phyloP scores from a whole-genome alignment of 169 alveolate genomes.

The Perkinsus marinus region DNA sequence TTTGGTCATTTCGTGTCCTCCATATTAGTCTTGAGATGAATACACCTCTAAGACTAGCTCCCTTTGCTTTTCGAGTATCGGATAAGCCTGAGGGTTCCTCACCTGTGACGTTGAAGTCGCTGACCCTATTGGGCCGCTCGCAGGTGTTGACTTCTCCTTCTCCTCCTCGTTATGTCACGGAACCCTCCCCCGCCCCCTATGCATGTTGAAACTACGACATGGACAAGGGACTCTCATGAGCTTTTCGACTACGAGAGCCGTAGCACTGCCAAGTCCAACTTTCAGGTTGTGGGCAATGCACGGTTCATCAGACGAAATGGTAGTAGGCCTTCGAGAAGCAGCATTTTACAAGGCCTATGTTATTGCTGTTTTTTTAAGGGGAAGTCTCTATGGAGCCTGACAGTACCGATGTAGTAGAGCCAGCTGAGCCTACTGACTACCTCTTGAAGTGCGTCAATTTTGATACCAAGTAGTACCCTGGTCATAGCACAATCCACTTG shows the following conservation, averaged over 20 bases:
- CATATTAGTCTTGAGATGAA: too few relatives aligned
- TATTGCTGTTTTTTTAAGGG: neutral
- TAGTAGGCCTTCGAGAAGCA: neutral
- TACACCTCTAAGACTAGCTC: too few relatives aligned
- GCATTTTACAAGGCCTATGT: too few relatives aligned
- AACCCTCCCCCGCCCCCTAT: neutral
- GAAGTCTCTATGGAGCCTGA: neutral
- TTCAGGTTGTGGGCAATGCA: neutral
- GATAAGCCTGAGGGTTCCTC: too few relatives aligned
- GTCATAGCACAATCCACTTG: neutral
- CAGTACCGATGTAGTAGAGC: neutral
- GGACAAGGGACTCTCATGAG: constrained; percentile 88
- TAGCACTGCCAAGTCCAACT: constrained; percentile 10
- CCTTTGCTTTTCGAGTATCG: too few relatives aligned
- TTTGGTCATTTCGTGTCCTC: neutral
- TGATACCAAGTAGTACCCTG: neutral
- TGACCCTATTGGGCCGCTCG: too few relatives aligned
- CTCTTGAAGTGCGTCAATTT: neutral
- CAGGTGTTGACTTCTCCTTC: too few relatives aligned
- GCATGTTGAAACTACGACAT: constrained; percentile 49
- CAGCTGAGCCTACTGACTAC: neutral
- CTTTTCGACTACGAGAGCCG: constrained; percentile 84
- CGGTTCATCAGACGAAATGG: neutral
- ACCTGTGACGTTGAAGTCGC: too few relatives aligned
- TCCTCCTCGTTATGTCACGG: neutral